These are phyloP conservation scores for Pseudogymnoascus sp. DNA, from an alignment of 2,329 filamentous ascomycete genomes.

Conservation along the genomic window DNA sequence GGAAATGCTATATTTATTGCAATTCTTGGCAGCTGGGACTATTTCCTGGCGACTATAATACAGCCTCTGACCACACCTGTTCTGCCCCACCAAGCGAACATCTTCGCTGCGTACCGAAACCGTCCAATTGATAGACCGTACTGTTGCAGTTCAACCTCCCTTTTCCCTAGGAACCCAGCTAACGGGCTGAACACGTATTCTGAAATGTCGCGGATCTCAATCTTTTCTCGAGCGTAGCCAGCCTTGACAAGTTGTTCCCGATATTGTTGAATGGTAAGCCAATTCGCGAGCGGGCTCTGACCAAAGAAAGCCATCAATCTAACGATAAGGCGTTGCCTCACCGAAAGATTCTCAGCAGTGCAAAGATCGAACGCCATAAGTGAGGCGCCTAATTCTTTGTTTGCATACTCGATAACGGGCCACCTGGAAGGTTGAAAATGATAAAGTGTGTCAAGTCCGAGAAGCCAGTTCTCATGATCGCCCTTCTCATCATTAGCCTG, in stretches of 20 bases:
- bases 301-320: constrained; percentile 7
- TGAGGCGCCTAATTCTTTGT: constrained; percentile 10
- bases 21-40: background rate
- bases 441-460: constrained; percentile 13
- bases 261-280: constrained; percentile 30
- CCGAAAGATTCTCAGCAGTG: constrained; percentile 9
- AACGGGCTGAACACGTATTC: constrained; percentile 44
- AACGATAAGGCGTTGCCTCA: constrained; percentile 1
- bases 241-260: constrained; percentile 34
- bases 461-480: constrained; percentile 10
- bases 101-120: constrained; percentile 25
- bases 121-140: constrained; percentile 32
- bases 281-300: constrained; percentile 12
- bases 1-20: background rate
- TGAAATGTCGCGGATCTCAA: constrained; percentile 42
- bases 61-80: constrained; percentile 31
- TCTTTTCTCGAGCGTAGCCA: constrained; percentile 36
- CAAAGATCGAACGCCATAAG: constrained; percentile 14
- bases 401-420: constrained; percentile 11
- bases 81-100: constrained; percentile 36
- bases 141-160: constrained; percentile 27
- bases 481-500: background rate
- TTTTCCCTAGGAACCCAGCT: constrained; percentile 34
- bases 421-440: constrained; percentile 12
- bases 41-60: constrained; percentile 31